A percentile compares a stretch with the other conserved stretches of the same genome.
Conservation (phyloP, 2,329 filamentous ascomycete species). For the Alternaria tenuissima region DNA sequence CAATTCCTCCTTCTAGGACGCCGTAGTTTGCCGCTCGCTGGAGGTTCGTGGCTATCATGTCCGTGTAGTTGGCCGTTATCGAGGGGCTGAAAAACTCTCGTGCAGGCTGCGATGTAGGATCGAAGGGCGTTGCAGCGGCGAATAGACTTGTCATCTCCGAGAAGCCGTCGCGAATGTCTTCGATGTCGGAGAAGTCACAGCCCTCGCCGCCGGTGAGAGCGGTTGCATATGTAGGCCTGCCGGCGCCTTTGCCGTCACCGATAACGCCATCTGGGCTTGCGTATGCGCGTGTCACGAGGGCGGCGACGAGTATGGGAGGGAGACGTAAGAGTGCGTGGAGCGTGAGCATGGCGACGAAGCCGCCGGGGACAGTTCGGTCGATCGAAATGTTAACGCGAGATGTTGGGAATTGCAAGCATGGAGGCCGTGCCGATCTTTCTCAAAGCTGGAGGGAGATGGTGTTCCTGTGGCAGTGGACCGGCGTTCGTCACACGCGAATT, state of each 20-base stretch:
- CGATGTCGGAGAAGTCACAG: constrained; percentile 36
- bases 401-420: constrained; percentile 9
- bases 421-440: constrained; percentile 12
- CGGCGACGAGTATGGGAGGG: constrained; percentile 30
- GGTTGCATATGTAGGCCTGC: constrained; percentile 29
- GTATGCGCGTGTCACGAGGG: constrained; percentile 31
- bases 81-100: constrained; percentile 42
- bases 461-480: neutral
- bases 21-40: constrained; percentile 41
- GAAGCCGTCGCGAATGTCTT: constrained; percentile 42
- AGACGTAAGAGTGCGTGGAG: constrained; percentile 30
- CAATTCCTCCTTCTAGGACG: constrained; percentile 31
- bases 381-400: constrained; percentile 7
- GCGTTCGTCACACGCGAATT: constrained; percentile 2
- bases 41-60: constrained; percentile 40
- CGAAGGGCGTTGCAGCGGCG: constrained; percentile 33
- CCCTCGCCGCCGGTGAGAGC: constrained; percentile 43
- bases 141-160: constrained; percentile 45
- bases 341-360: constrained; percentile 32
- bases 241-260: constrained; percentile 28
- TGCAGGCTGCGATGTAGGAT: constrained; percentile 32
- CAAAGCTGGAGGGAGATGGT: neutral
- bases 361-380: constrained; percentile 6
- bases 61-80: constrained; percentile 37
- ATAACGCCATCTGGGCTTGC: constrained; percentile 37